Evolutionary conservation across 2,329 filamentous ascomycete genomes (phyloP), one percentile per base, ranked within the genome.

Genomic region (Ophiostoma australiae): DNA sequence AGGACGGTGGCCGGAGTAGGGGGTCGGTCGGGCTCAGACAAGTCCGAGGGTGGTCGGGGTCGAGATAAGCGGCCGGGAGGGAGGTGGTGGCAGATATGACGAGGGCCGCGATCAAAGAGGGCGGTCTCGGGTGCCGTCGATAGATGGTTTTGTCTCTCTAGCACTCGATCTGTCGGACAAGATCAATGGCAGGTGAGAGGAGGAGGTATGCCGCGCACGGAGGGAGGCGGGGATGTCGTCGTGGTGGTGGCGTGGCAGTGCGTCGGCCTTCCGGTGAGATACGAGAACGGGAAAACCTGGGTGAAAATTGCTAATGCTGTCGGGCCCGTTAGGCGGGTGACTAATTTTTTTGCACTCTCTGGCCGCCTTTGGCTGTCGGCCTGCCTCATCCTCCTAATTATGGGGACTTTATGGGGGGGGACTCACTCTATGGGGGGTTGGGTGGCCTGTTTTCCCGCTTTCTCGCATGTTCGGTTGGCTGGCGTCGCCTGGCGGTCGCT

Each of bases 261-360:
- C 58, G 39, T 67, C 66, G 66, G 37, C 39, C 37, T 41, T 20
- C 58, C 58, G 58, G 58, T 17, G 33, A 20, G 33, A 66, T 35
- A 17, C 8, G 27, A 37, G 61, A 33, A 27, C 52, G 6, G 31
- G 58, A 66, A 66, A 66, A 66, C 63, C 63, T 66, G 66, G 31
- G 11, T 48, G 66, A 67, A 67, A 67, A 67, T 39, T 67, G 63
- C 63, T 17, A 20, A 27, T 15, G 11, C n/a, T 58, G 52, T 15
- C 23, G n/a, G 52, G 52, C 27, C 66, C 66, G 66, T 48, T 48
- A 67, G 66, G 66, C 23, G 39, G 66, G 39, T 67, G 66, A 67
- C 66, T 67, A 67, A 67, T 67, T 44, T 67, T 66, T 67, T 67
- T 67, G 66, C 66, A 44, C 37, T 39, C 11, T 27, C 48, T 41